These are phyloP conservation scores for Trichoderma endophyticum DNA, from an alignment of 2,329 filamentous ascomycete species.

Conservation along the genomic window DNA sequence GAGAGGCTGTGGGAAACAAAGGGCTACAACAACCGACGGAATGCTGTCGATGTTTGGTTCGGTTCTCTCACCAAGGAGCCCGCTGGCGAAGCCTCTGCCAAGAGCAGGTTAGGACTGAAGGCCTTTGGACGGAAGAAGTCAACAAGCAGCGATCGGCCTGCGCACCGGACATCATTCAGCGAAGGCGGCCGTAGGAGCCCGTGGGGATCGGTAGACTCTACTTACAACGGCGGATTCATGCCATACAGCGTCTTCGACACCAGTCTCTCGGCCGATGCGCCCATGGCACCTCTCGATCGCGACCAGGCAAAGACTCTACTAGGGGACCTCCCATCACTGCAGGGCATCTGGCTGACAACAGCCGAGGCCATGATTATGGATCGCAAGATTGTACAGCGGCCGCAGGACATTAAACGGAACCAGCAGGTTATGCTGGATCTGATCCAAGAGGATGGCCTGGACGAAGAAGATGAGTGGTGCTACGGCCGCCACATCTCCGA, in stretches of 20 bases:
- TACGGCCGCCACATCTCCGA: constrained; percentile 54
- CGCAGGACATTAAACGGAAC: constrained; percentile 61
- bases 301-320: constrained; percentile 52
- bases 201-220: constrained; percentile 32
- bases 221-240: constrained; percentile 30
- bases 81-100: constrained; percentile 41
- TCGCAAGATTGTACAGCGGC: constrained; percentile 54
- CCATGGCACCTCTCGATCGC: constrained; percentile 53
- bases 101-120: constrained; percentile 51
- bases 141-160: constrained; percentile 29
- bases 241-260: constrained; percentile 53
- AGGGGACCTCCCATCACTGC: constrained; percentile 54
- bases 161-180: constrained; percentile 25
- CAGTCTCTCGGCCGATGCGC: constrained; percentile 58
- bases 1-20: constrained; percentile 65
- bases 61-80: constrained; percentile 46
- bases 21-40: constrained; percentile 59
- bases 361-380: constrained; percentile 61
- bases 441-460: constrained; percentile 59
- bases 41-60: constrained; percentile 60
- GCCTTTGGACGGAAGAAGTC: constrained; percentile 59
- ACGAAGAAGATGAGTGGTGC: constrained; percentile 61
- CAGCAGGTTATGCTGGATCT: constrained; percentile 60
- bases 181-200: constrained; percentile 28
- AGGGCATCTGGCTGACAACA: constrained; percentile 61